Conservation (phyloP, 305 asterid species). For the Fraxinus greggii region DNA sequence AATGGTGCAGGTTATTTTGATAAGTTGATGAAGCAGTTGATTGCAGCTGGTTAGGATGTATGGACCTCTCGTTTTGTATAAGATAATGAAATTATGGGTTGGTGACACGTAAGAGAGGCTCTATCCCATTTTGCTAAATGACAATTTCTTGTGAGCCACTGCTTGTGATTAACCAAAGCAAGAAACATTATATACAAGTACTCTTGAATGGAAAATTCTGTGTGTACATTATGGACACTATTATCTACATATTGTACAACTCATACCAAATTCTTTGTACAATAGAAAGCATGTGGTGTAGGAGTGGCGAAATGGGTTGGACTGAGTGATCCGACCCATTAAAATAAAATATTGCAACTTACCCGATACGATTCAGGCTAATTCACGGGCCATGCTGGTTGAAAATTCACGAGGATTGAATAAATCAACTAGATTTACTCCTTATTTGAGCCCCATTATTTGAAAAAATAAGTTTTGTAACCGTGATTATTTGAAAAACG, state of each 20-base stretch:
- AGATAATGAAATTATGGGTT: constrained; percentile 32
- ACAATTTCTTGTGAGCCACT: constrained; percentile 20
- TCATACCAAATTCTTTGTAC: not conserved
- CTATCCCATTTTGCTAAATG: constrained; percentile 32
- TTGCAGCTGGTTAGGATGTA: not conserved
- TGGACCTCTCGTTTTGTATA: constrained; percentile 37
- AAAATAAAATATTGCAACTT: too few relatives aligned
- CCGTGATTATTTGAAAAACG: too few relatives aligned
- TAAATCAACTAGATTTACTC: too few relatives aligned
- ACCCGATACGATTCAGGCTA: too few relatives aligned
- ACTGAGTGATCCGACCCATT: not conserved
- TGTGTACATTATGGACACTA: too few relatives aligned
- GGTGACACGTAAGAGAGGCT: constrained; percentile 26
- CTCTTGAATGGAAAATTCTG: too few relatives aligned
- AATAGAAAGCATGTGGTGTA: too few relatives aligned
- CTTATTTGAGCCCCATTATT: too few relatives aligned
- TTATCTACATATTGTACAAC: too few relatives aligned
- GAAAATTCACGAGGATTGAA: too few relatives aligned
- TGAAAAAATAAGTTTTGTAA: too few relatives aligned
- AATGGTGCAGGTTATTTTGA: constrained; percentile 6
- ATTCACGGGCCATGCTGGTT: too few relatives aligned
- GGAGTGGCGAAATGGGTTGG: not conserved
- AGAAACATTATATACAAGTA: not conserved
- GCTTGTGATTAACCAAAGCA: not conserved
- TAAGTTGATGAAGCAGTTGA: not conserved